phyloP scores from a whole-genome alignment of 371 early-diverging fungal genomes.

The Haplosporangium sp. region DNA sequence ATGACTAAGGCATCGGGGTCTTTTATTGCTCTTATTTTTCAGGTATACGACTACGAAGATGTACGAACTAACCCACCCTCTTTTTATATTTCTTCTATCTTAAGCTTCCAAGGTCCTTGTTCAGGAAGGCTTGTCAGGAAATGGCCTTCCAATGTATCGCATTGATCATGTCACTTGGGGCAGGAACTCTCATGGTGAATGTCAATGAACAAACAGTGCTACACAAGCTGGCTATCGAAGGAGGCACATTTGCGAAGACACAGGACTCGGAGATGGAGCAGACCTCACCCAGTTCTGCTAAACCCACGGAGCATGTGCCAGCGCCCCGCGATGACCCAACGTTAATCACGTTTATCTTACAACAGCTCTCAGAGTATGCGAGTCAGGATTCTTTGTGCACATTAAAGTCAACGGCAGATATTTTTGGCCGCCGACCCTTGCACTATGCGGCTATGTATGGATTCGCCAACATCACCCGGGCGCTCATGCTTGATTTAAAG shows the following conservation, averaged over 20 bases:
- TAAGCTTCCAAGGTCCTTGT: constrained; percentile 61
- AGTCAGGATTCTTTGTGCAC: constrained; percentile 42
- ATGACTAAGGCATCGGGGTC: background rate
- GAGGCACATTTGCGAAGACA: constrained; percentile 40
- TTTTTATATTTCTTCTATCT: background rate
- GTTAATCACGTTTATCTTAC: constrained; percentile 51
- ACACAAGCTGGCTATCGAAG: constrained; percentile 67
- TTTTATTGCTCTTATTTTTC: background rate
- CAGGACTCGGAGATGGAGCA: constrained; percentile 3
- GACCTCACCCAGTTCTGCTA: background rate
- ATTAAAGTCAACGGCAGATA: constrained; percentile 59
- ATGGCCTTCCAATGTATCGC: constrained; percentile 61
- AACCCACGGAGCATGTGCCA: background rate
- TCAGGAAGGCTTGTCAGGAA: constrained; percentile 65
- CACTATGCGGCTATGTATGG: constrained; percentile 78
- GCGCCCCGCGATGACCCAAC: constrained; percentile 42
- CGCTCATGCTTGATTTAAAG: constrained; percentile 62
- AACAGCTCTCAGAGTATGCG: constrained; percentile 24
- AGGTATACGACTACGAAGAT: background rate
- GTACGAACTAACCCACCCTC: background rate
- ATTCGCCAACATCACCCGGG: constrained; percentile 56
- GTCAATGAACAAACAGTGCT: constrained; percentile 76
- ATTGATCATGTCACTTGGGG: constrained; percentile 57
- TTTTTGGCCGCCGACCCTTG: constrained; percentile 72
- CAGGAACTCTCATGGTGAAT: constrained; percentile 55